phyloP scores from a whole-genome alignment of 129 eudicot genomes.

The Cynara cardunculus region DNA sequence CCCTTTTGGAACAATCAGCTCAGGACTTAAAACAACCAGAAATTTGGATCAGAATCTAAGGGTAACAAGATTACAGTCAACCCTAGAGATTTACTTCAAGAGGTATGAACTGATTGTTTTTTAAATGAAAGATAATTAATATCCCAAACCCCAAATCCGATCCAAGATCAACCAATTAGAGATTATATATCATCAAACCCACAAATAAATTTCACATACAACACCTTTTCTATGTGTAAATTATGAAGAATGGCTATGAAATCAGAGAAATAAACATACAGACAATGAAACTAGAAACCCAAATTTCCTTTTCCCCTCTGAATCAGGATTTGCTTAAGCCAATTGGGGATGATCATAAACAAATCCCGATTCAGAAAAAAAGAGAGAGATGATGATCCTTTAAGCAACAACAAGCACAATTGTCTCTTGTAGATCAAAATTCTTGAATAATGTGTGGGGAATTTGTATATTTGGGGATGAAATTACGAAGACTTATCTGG shows the following conservation, averaged over 20 bases:
- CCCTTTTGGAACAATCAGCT: background rate
- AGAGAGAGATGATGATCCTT: conserved; percentile 5
- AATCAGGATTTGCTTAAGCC: conserved; percentile 37
- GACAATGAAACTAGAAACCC: background rate
- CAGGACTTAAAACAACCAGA: background rate
- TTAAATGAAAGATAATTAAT: background rate
- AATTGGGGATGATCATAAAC: conserved; percentile 19
- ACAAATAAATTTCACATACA: conserved; percentile 24
- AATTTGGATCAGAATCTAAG: background rate
- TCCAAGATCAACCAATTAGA: conserved; percentile 11
- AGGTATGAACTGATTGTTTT: background rate
- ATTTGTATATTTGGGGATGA: conserved; percentile 3
- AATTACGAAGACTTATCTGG: conserved; percentile 33
- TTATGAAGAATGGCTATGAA: conserved; percentile 1
- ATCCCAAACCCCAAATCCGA: conserved; percentile 7
- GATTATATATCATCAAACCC: conserved; percentile 24
- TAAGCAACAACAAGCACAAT: conserved; percentile 8
- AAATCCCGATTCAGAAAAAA: conserved; percentile 34
- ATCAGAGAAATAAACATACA: background rate
- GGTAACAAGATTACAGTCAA: background rate
- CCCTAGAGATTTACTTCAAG: conserved; percentile 4
- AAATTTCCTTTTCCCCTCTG: background rate
- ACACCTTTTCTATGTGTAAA: conserved; percentile 11
- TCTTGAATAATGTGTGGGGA: background rate
- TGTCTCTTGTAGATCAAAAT: background rate